Evolutionary conservation across 2,329 filamentous ascomycete genomes (phyloP), one percentile per base, ranked within the genome.

Genomic region (Neonectria ditissima): DNA sequence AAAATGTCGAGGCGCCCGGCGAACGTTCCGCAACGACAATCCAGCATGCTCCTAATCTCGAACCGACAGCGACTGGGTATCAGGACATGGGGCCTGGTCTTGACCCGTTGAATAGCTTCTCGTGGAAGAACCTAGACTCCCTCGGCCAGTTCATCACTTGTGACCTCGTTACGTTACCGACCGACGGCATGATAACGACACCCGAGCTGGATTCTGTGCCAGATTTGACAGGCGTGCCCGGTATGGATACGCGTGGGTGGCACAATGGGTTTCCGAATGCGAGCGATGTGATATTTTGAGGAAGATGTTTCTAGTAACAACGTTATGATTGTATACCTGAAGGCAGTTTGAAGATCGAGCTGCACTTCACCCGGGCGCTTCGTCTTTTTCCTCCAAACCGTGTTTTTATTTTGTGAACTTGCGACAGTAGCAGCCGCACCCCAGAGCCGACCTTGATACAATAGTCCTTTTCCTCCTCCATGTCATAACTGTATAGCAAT

Each of bases 51-150:
- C 10, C 60, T 8, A 28, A 63, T 32, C 22, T 28, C 22, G 34
- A 55, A 26, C n/a, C 50, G 18, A 44, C 57, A 24, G 50, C 44
- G 6, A 58, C 22, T 5, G 59, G 65, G 2, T 43, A 55, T n/a
- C 16, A 43, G 11, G 14, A 48, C 18, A 14, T 47, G 59, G n/a
- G 24, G 68, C 79, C 73, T 70, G 81, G 61, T 78, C 79, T 74
- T 79, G 82, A 74, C 78, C 82, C 55, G 1, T 79, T 83, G 2
- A 85, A 87, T 55, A 84, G 86, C 45, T 89, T 89, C 74, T 88
- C 86, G 0, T 89, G 87, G 87, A 79, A 87, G 1, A 86, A 89
- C 69, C 76, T 89, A 5, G 84, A 86, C 61, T 87, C 87, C 2
- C 82, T 89, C 2, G 86, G 86, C 0, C 86, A 89, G 65, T 88